phyloP scores from a whole-genome alignment of 139 green algal genomes.

The Mesostigma viride region DNA sequence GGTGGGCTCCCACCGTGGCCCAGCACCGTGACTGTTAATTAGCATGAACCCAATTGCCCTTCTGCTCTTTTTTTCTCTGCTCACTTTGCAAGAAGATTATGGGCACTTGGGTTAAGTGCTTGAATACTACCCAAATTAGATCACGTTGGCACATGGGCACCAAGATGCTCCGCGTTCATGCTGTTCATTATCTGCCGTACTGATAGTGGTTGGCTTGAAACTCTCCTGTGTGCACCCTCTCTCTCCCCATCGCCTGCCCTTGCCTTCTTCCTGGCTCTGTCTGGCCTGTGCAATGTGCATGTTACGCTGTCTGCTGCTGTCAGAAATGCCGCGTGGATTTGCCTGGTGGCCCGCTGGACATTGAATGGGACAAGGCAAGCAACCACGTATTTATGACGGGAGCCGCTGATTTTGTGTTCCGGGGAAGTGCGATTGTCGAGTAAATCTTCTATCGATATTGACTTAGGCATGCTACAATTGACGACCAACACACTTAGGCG shows the following conservation, averaged over 20 bases:
- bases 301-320: background rate
- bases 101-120: too few species aligned
- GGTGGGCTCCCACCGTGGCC: too few species aligned
- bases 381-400: constrained; percentile 96
- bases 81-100: too few species aligned
- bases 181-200: background rate
- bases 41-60: too few species aligned
- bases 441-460: too few species aligned
- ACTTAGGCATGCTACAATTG: too few species aligned
- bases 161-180: background rate
- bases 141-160: background rate
- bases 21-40: too few species aligned
- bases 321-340: constrained; percentile 72
- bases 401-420: constrained; percentile 78
- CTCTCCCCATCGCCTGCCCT: too few species aligned
- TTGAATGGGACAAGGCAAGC: constrained; percentile 83
- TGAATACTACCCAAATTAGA: too few species aligned
- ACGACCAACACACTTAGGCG: too few species aligned
- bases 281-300: background rate
- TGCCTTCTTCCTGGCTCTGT: too few species aligned
- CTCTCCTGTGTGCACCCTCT: background rate
- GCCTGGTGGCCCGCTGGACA: constrained; percentile 85
- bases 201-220: background rate
- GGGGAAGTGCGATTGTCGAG: constrained; percentile 42
- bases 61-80: too few species aligned